Percentiles rank a stretch among this genome's conserved stretches.
Conservation (phyloP, 768 basidiomycete species). For the Tricholoma terreum region DNA sequence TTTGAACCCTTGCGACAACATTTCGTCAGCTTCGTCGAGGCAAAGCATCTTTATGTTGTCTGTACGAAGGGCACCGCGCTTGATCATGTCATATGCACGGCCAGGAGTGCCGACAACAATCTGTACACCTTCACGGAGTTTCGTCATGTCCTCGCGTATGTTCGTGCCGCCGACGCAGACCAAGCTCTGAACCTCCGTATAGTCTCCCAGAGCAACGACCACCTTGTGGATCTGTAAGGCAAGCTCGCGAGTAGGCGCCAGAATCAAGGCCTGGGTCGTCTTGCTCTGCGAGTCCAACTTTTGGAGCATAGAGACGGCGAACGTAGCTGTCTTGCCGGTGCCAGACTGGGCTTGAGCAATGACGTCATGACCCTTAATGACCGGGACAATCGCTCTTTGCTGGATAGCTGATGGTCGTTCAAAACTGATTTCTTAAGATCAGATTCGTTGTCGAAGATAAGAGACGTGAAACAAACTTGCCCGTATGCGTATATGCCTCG, state of each 20-base stretch:
- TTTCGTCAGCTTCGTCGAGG: conserved; percentile 98
- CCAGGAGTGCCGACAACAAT: conserved; percentile 97
- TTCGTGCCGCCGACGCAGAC: conserved; percentile 98
- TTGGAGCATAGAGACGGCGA: conserved; percentile 97
- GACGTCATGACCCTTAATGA: conserved; percentile 97
- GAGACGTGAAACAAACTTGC: conserved; percentile 38
- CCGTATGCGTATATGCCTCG: conserved; percentile 99
- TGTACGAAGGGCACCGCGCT: conserved; percentile 83
- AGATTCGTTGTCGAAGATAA: neutral
- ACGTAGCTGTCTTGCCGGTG: conserved; percentile 99
- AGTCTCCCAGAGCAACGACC: conserved; percentile 93
- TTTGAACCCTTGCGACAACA: conserved; percentile 98
- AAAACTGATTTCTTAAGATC: conserved; percentile 54
- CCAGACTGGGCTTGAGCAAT: conserved; percentile 99
- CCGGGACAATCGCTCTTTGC: conserved; percentile 97
- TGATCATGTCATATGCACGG: conserved; percentile 98
- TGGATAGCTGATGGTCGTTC: conserved; percentile 99
- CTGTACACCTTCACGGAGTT: conserved; percentile 90
- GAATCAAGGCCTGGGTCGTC: conserved; percentile 95
- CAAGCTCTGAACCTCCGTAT: conserved; percentile 94
- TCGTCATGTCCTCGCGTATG: conserved; percentile 97
- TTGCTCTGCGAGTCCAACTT: conserved; percentile 46
- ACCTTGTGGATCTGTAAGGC: conserved; percentile 99
- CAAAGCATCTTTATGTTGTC: conserved; percentile 93
- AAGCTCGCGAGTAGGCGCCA: conserved; percentile 96